Evolutionary conservation across 2,329 filamentous ascomycete genomes (phyloP), one percentile per base, ranked within the genome.

Genomic region (Penicillium sclerotiorum): DNA sequence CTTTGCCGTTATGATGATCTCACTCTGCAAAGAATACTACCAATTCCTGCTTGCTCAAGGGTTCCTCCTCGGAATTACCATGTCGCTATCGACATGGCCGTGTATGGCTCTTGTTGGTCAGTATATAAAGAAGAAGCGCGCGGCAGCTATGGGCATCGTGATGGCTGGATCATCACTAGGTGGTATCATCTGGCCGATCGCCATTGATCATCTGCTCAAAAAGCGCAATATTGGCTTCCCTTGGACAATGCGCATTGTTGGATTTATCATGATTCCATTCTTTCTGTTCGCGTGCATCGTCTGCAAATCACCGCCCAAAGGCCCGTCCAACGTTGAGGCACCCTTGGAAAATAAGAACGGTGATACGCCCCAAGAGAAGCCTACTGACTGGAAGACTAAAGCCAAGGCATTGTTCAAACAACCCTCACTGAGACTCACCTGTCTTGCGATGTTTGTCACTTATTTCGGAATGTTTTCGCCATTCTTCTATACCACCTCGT

Each of bases 391-490:
- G 17, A 56, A 46, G n/a, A 27, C 20, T 15, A 48, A 59, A 5
- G 37, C 30, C 2, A 18, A 45, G 12, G 35, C 15, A 23, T 43
- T 64, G 45, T 35, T 61, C 18, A 55, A 52, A 30, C 55, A 62
- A 9, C 57, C 62, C 0, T 43, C 53, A 0, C 49, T 69, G 45
- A 57, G 57, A 3, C 47, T 70, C 1, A 50, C 63, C 2, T 68
- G 65, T 11, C 37, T 65, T 0, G 70, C 62, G 2, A 61, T 75
- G 30, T 69, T 67, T n/a, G 52, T 73, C 5, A 61, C 53, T 6
- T 73, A 70, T 44, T 63, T 73, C 5, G 71, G 72, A 3, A 64
- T 74, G 57, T 74, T 73, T 46, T 59, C 66, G 1, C 71, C 72
- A 0, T 71, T 74, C 45, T 73, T 74, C 58, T 73, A 66, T 32